Base-by-base conservation (phyloP, 345 rosid species). In the Luvunga scandens region DNA sequence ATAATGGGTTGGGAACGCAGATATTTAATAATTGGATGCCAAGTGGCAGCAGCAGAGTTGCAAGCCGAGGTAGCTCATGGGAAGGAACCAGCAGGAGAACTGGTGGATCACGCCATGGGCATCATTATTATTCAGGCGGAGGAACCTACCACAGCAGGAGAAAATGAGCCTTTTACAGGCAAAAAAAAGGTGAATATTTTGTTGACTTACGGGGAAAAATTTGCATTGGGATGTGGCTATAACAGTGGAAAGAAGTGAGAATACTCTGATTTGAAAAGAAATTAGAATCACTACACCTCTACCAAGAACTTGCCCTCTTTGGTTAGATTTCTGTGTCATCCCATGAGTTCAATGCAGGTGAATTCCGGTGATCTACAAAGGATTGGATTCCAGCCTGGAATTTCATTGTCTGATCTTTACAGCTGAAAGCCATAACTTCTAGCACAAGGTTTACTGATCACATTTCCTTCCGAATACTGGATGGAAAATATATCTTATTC, bases 1-100 rank as follows among this genome's bases (percentile, higher is more conserved):
- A 91, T 69, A 89, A 90, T 48, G 98, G 95, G 42, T 73, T 90
- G 62, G 97, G 98, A 31, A 78, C 88, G 38, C 98, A 94, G 80
- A 81, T 84, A 25, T 72, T 84, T 78, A 93, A 93, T 80, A 64
- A 75, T 48, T 75, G 98, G 98, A 84, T 80, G 64, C 92, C 88
- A 28, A 89, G 90, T 76, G 87, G 90, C 64, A 75, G 78, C 39
- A 74, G 87, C 81, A 89, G 90, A 83, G 85, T 83, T 69, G 50
- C 77, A 12, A 27, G 85, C 79, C 89, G 92, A 10, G 71, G 92
- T 56, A 77, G 85, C 81, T 66, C 78, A 21, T 85, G 90, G 85
- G 96, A 90, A 69, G 95, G 93, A 34, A 81, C 90, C 38, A 73
- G 90, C 45, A 87, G 90, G 64, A 89, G 91, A 79, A 78, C 87